Evolutionary conservation across 1,139 yeast genomes (phyloP).

Genomic region (Meyerozyma sp.): DNA sequence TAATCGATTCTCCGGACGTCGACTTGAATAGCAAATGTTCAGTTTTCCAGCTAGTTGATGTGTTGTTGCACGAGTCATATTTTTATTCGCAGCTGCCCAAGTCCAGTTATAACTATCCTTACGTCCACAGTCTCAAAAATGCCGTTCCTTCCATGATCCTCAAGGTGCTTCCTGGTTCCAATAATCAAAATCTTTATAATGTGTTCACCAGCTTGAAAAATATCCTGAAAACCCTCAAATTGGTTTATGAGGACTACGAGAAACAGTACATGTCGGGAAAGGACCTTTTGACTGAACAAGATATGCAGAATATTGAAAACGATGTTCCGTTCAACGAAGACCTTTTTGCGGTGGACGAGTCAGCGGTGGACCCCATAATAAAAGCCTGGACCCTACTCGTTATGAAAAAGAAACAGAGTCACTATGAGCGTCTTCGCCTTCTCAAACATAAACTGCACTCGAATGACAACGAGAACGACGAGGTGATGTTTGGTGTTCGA

Average conservation of each 20-base stretch:
- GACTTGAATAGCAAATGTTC: constrained; percentile 63
- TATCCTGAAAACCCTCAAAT: constrained; percentile 32
- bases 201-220: constrained; percentile 34
- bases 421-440: constrained; percentile 39
- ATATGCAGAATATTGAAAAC: constrained; percentile 25
- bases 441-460: constrained; percentile 22
- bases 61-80: constrained; percentile 39
- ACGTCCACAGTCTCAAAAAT: constrained; percentile 38
- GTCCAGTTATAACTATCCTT: constrained; percentile 33
- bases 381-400: constrained; percentile 48
- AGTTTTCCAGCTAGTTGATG: constrained; percentile 64
- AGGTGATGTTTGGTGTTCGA: constrained; percentile 26
- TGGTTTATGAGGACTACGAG: constrained; percentile 23
- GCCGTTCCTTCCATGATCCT: constrained; percentile 45
- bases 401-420: constrained; percentile 44
- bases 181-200: constrained; percentile 45
- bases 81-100: constrained; percentile 28
- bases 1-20: constrained; percentile 41
- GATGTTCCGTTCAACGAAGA: constrained; percentile 29
- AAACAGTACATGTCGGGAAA: constrained; percentile 19
- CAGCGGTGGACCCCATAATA: constrained; percentile 23
- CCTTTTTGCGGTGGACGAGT: constrained; percentile 3
- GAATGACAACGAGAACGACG: constrained; percentile 20
- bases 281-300: constrained; percentile 29
- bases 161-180: constrained; percentile 46